Evolutionary conservation across 192 early-diverging fungal genomes (phyloP).

Genomic region (Mortierella claussenii): DNA sequence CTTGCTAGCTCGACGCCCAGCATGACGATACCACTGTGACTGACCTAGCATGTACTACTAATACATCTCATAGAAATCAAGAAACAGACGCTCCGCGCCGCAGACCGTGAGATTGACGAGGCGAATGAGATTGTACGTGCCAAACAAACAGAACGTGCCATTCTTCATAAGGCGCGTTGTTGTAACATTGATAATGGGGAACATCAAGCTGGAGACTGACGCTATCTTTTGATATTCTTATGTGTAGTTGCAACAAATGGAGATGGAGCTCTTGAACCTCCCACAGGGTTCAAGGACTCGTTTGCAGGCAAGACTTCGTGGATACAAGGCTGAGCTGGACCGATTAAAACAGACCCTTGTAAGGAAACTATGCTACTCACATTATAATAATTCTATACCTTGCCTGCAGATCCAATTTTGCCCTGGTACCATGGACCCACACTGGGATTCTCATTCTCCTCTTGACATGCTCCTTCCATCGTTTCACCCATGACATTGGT

Average conservation of each 20-base stretch:
- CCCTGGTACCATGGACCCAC: not conserved
- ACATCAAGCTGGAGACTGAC: no score
- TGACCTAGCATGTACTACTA: no score
- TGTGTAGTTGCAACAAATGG: conserved; percentile 90
- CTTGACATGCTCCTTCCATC: not conserved
- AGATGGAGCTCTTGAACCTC: conserved; percentile 88
- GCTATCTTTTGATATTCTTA: no score
- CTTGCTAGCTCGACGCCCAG: no score
- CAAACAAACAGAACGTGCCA: no score
- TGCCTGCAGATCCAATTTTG: not conserved
- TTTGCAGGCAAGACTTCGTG: conserved; percentile 73
- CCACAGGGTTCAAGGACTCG: conserved; percentile 69
- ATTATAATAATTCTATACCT: no score
- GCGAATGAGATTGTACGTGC: conserved; percentile 87
- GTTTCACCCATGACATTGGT: conserved; percentile 5
- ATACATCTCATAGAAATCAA: conserved; percentile 64
- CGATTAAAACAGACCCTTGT: conserved; percentile 82
- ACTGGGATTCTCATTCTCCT: not conserved
- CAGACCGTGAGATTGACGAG: conserved; percentile 89
- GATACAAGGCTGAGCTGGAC: conserved; percentile 84
- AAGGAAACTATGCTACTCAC: no score
- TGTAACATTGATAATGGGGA: no score
- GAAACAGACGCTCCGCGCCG: conserved; percentile 79
- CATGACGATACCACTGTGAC: no score
- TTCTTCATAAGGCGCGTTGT: no score